These are phyloP conservation scores for Wakefieldia striispora DNA, from an alignment of 768 basidiomycete species.

Conservation along the genomic window DNA sequence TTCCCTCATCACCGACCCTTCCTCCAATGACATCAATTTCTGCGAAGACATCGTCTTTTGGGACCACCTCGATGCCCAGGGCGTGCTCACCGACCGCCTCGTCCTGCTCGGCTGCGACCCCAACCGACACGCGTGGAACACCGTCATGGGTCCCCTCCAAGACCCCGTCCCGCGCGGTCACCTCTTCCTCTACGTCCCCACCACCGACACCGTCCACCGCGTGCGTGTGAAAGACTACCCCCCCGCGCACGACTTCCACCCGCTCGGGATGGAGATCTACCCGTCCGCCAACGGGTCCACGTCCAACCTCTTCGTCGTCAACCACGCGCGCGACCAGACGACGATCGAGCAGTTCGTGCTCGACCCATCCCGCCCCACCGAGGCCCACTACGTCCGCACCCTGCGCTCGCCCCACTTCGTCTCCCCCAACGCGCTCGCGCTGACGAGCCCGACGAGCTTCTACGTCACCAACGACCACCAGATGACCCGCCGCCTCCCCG, in stretches of 20 bases:
- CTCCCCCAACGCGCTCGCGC: constrained; percentile 64
- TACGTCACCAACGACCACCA: constrained; percentile 74
- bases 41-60: constrained; percentile 71
- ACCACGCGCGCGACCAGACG: constrained; percentile 61
- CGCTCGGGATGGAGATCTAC: constrained; percentile 61
- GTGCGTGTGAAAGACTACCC: constrained; percentile 55
- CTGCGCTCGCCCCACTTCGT: constrained; percentile 56
- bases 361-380: constrained; percentile 39
- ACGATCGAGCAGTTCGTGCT: constrained; percentile 69
- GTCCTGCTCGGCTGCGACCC: constrained; percentile 45
- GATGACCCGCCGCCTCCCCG: constrained; percentile 59
- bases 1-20: constrained; percentile 34
- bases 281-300: constrained; percentile 46
- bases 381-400: constrained; percentile 58
- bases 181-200: constrained; percentile 53
- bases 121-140: constrained; percentile 63
- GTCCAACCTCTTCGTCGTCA: constrained; percentile 64
- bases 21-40: constrained; percentile 35
- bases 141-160: constrained; percentile 67
- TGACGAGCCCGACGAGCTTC: constrained; percentile 65
- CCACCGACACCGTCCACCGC: constrained; percentile 32
- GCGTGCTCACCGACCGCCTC: constrained; percentile 40
- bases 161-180: constrained; percentile 58
- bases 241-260: constrained; percentile 61
- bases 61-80: constrained; percentile 48